Base-by-base conservation (phyloP, 2,329 filamentous ascomycete genomes). In the Colletotrichum falcatum region DNA sequence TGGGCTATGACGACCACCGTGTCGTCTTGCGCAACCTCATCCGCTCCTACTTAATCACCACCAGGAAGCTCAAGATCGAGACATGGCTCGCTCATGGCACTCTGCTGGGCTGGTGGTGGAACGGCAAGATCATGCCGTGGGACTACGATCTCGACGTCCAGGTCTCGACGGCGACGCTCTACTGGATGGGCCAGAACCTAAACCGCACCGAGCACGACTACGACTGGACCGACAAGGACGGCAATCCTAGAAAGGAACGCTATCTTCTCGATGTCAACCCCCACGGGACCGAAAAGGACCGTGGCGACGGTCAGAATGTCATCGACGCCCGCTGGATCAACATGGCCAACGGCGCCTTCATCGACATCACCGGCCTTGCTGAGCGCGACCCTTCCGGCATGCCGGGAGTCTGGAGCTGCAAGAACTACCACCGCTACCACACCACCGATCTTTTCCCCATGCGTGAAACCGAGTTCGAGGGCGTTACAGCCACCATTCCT, bases 1-100 rank as follows among this genome's bases (percentile, higher is more conserved):
- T 95, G 11, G 81, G 85, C 18, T 92, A 94, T 79, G 87, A 88
- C 48, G 87, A 91, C 73, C 89, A 92, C 76, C 86, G 86, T n/a
- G 83, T 88, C 35, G 89, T 89, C 7, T 86, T 95, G 66, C 86
- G 86, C 60, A 87, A 92, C 78, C 89, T 96, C 74, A 88, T 94
- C 73, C 88, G 90, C 72, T 90, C 92, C 61, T 96, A 96, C 81
- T 86, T 96, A 54, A 84, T 85, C 55, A 90, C 88, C 66, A 91
- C 93, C 79, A 83, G 84, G 54, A 83, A 87, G 23, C 84, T 91
- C 64, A 88, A 89, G 8, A 81, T 94, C 72, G 92, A 95, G 81
- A 95, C 94, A 0, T 96, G 94, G 94, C 89, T 97, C 70, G 93
- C 94, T 48, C 94, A 97, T 79, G 94, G 94, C 59, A 94, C 93